Percentiles rank a stretch among this genome's conserved stretches.
Conservation (phyloP, 1,284 basidiomycete genomes). For the Phylloboletellus chloephorus region DNA sequence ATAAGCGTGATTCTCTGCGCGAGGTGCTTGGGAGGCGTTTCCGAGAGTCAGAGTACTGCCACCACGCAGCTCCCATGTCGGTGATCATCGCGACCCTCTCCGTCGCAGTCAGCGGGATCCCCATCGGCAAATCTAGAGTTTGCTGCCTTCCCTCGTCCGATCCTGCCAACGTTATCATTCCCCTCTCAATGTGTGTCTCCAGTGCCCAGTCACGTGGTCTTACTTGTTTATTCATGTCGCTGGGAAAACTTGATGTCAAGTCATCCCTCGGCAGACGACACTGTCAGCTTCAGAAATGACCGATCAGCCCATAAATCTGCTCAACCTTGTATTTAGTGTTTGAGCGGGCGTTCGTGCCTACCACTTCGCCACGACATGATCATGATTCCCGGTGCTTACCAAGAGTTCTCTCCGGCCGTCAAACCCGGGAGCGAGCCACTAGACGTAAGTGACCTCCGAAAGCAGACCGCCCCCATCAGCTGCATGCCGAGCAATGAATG, state of each 20-base stretch:
- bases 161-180: slow-evolving; percentile 31
- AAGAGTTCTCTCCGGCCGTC: slow-evolving; percentile 21
- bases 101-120: slow-evolving; percentile 9
- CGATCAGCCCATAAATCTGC: slow-evolving; percentile 25
- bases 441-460: slow-evolving; percentile 31
- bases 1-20: slow-evolving; percentile 29
- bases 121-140: slow-evolving; percentile 34
- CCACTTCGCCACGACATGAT: slow-evolving; percentile 14
- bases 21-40: slow-evolving; percentile 18
- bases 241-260: too few relatives aligned
- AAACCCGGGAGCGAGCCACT: slow-evolving; percentile 30
- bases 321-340: slow-evolving; percentile 29
- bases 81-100: slow-evolving; percentile 19
- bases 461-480: slow-evolving; percentile 24
- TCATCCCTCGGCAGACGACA: slow-evolving; percentile 21
- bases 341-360: slow-evolving; percentile 18
- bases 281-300: slow-evolving; percentile 11
- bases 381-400: slow-evolving; percentile 23
- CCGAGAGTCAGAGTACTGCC: slow-evolving; percentile 16
- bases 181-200: slow-evolving; percentile 24
- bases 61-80: slow-evolving; percentile 19
- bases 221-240: slow-evolving; percentile 15
- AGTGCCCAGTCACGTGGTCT: too few relatives aligned
- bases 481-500: slow-evolving; percentile 23
- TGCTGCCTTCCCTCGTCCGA: slow-evolving; percentile 19